A percentile compares a stretch with the other conserved stretches of the same genome.
Evolutionary conservation across 2,329 filamentous ascomycete genomes (phyloP).

Genomic region (Aspergillus pseudotamarii): DNA sequence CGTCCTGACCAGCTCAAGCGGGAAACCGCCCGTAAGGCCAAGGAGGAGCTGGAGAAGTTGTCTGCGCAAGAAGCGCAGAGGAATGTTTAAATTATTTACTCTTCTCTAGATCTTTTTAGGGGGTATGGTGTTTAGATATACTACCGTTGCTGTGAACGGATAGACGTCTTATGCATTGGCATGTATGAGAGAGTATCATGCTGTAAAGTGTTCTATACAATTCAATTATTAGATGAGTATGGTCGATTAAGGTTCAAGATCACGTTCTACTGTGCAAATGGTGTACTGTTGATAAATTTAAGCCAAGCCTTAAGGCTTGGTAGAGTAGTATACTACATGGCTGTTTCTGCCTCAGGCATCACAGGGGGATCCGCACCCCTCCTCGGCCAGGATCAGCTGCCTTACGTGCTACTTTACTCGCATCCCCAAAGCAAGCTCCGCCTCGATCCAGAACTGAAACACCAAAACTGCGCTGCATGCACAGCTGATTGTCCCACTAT

Average conservation of each 20-base stretch:
- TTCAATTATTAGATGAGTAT: neutral
- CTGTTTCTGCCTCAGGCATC: neutral
- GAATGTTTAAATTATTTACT: constrained; percentile 26
- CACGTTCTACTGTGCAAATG: neutral
- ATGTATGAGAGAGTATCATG: neutral
- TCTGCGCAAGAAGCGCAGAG: constrained; percentile 39
- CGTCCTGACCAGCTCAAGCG: constrained; percentile 82
- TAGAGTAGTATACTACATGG: neutral
- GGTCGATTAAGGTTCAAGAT: neutral
- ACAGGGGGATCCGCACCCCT: neutral
- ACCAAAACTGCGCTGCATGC: neutral
- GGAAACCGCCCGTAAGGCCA: constrained; percentile 70
- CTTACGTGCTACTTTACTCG: neutral
- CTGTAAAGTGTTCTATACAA: neutral
- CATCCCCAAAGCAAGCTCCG: neutral
- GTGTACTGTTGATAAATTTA: neutral
- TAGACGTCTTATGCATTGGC: neutral
- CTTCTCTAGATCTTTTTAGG: neutral
- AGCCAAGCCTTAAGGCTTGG: neutral
- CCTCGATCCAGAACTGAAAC: neutral
- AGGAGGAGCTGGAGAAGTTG: constrained; percentile 54
- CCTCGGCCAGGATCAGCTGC: neutral
- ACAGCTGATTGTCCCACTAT: neutral
- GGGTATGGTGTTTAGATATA: constrained; percentile 8
- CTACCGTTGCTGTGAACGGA: neutral